Conservation (phyloP, 345 rosid genomes). For the Lepidium didymum region DNA sequence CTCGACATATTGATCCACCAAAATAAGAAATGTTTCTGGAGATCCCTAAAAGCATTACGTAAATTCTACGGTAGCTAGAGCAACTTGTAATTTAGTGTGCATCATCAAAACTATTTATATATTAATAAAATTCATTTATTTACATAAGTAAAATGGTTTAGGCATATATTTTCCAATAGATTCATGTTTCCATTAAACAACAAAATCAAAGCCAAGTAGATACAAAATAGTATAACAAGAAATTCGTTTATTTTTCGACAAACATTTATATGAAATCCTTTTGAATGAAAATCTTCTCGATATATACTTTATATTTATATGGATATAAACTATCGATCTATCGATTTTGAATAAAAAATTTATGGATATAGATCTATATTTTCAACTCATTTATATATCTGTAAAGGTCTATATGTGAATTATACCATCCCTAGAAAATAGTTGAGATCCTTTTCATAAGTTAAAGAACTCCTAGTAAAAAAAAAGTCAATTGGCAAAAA, state of each 20-base stretch:
- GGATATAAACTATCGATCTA: too few relatives aligned
- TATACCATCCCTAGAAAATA: too few relatives aligned
- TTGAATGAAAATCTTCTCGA: too few relatives aligned
- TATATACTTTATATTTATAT: too few relatives aligned
- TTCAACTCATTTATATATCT: too few relatives aligned
- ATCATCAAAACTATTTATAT: not conserved
- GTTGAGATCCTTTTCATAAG: too few relatives aligned
- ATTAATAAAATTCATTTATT: not conserved
- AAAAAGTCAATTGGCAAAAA: conserved; percentile 24
- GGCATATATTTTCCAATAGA: not conserved
- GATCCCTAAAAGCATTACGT: not conserved
- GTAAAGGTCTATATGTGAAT: too few relatives aligned
- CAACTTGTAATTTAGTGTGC: not conserved
- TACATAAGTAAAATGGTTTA: not conserved
- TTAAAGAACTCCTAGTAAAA: too few relatives aligned
- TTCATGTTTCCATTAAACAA: not conserved
- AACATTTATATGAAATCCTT: too few relatives aligned
- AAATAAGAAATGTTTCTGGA: not conserved
- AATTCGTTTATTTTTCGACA: too few relatives aligned
- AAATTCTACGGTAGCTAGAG: not conserved
- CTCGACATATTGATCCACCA: not conserved
- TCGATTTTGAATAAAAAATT: too few relatives aligned
- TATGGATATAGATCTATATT: too few relatives aligned
- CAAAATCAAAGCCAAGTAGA: not conserved
- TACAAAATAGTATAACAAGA: not conserved